Base-by-base conservation (phyloP, 257 asterid species). In the Handroanthus guayacan region DNA sequence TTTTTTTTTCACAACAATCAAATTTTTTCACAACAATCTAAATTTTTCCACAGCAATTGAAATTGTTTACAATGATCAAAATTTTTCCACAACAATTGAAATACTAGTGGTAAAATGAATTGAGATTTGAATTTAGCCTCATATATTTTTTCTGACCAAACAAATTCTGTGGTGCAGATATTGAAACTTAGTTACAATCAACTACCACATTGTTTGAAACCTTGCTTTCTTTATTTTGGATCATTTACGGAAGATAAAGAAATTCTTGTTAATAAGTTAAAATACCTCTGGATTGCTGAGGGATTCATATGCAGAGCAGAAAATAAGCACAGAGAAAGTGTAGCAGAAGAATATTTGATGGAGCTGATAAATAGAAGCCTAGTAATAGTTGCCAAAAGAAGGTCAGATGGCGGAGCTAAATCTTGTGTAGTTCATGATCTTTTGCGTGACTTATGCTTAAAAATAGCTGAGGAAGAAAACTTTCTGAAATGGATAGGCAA, bases 261-360 rank as follows among this genome's bases (percentile, higher is more conserved):
- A 60, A 51, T 70, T 38, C 20, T 41, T 47, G 55, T 70, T 6
- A 5, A 1, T 17, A 52, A 56, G 67, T 56, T 71, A 36, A 17
- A 11, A 55, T 39, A 65, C 9, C 54, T 83, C 11, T 83, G 87
- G 87, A 77, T 83, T 25, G 78, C 82, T 12, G 84, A 80, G 44
- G 87, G 84, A 18, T 80, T 83, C 55, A 50, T 77, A 38, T 11
- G 17, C 8, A 25, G 37, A 37, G 62, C 36, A 2, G 62, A 48
- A 10, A 36, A 20, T 8, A 41, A 72, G 58, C 43, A 12, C 69
- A 60, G 17, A 58, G 69, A 72, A 31, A 8, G 3, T 20, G 60
- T 60, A 43, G 77, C 60, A 3, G 55, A 72, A 72, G 44, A 45
- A 9, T 72, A 72, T 47, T 34, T 58, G 31, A 25, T 25, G 1